phyloP scores from a whole-genome alignment of 345 rosid genomes.

The Lenwebbia sp. region DNA sequence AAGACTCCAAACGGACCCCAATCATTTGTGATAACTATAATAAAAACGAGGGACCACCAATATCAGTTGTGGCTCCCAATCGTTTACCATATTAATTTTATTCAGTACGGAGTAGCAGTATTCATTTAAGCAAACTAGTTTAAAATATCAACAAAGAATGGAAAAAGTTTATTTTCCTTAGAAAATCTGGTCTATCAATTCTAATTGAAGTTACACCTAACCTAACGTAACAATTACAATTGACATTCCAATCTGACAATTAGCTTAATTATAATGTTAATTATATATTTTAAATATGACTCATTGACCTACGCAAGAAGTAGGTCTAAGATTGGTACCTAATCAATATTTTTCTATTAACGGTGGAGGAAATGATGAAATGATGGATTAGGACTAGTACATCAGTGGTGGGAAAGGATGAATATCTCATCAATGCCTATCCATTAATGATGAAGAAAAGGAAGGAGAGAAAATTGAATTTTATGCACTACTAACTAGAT shows the following conservation, averaged over 20 bases:
- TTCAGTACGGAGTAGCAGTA: accelerated
- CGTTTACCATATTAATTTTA: not conserved
- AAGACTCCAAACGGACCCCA: not conserved
- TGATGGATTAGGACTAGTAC: too few species aligned
- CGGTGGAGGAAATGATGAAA: too few species aligned
- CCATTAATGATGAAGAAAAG: not conserved
- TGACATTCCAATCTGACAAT: not conserved
- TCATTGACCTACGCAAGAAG: not conserved
- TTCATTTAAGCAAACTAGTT: not conserved
- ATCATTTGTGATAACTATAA: not conserved
- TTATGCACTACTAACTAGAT: not conserved
- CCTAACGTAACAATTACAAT: not conserved
- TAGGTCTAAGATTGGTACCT: accelerated
- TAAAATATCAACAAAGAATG: accelerated
- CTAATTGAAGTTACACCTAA: not conserved
- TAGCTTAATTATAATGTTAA: not conserved
- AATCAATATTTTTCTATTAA: not conserved
- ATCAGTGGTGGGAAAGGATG: too few species aligned
- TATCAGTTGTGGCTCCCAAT: not conserved
- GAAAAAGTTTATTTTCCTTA: accelerated
- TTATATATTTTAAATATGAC: not conserved
- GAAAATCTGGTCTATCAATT: not conserved
- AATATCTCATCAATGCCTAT: too few species aligned
- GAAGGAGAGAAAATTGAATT: not conserved
- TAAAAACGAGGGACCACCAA: not conserved